phyloP scores from a whole-genome alignment of 306 rosid species.

The Abrus precatorius region DNA sequence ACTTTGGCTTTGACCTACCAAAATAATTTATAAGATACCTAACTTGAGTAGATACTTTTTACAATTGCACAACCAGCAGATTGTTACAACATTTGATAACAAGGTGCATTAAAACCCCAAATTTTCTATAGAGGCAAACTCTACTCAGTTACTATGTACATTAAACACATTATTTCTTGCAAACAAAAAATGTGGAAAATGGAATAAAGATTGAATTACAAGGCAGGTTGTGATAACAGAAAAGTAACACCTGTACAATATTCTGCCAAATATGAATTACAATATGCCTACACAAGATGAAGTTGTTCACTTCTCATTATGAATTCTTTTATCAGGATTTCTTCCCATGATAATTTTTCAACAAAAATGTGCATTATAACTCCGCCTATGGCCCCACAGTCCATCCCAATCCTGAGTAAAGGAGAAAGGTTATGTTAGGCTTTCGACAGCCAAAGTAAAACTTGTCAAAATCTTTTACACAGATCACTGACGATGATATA shows the following conservation, averaged over 20 bases:
- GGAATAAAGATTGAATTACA: neutral
- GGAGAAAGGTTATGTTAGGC: no score
- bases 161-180: neutral
- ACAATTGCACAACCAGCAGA: conserved; percentile 30
- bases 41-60: neutral
- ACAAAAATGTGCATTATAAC: neutral
- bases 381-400: no score
- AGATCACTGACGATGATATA: no score
- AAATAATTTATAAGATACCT: neutral
- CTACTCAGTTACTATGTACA: conserved; percentile 9
- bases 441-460: no score
- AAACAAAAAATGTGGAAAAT: neutral
- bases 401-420: no score
- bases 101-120: conserved; percentile 19
- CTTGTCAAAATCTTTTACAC: no score
- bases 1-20: neutral
- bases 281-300: conserved; percentile 1
- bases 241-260: neutral
- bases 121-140: neutral
- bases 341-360: conserved; percentile 2
- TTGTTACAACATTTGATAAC: conserved; percentile 20
- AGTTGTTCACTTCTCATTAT: neutral
- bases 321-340: neutral
- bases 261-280: neutral
- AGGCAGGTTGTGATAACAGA: neutral